A percentile compares a stretch with the other conserved stretches of the same genome.
phyloP scores from a whole-genome alignment of 164 flowering plant species.

The Magnolia sinica region DNA sequence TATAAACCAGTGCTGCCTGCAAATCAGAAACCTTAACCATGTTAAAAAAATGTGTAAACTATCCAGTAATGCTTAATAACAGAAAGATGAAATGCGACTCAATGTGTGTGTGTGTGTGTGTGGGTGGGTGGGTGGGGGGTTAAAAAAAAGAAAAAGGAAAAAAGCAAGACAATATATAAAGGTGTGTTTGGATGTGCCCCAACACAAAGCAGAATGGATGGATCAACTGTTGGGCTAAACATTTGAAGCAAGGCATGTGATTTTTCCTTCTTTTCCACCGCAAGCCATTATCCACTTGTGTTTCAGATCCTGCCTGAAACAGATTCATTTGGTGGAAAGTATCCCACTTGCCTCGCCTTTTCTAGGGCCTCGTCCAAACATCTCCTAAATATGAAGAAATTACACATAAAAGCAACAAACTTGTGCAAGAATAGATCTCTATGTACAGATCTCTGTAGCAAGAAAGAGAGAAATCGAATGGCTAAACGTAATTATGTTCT shows the following conservation, averaged over 20 bases:
- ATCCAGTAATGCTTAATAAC: neutral
- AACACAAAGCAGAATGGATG: neutral
- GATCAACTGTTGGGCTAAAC: neutral
- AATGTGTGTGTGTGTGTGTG: neutral
- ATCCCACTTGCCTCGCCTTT: neutral
- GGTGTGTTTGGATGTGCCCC: neutral
- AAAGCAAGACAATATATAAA: neutral
- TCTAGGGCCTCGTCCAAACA: neutral
- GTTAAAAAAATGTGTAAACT: neutral
- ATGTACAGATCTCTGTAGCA: no score
- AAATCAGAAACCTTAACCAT: slow-evolving; percentile 11
- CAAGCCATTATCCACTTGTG: neutral
- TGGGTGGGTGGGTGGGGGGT: no score
- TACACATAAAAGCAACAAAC: neutral
- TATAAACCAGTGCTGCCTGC: slow-evolving; percentile 98
- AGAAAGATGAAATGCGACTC: neutral
- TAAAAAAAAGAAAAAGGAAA: no score
- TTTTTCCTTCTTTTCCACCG: neutral
- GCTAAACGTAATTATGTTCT: no score
- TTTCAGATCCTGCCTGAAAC: neutral
- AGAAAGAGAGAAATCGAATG: no score
- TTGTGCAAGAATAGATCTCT: no score
- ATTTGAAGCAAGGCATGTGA: no score
- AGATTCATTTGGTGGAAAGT: neutral
- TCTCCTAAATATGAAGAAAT: neutral